phyloP scores from a whole-genome alignment of 257 asterid genomes.

The Nicotiana noctiflora region DNA sequence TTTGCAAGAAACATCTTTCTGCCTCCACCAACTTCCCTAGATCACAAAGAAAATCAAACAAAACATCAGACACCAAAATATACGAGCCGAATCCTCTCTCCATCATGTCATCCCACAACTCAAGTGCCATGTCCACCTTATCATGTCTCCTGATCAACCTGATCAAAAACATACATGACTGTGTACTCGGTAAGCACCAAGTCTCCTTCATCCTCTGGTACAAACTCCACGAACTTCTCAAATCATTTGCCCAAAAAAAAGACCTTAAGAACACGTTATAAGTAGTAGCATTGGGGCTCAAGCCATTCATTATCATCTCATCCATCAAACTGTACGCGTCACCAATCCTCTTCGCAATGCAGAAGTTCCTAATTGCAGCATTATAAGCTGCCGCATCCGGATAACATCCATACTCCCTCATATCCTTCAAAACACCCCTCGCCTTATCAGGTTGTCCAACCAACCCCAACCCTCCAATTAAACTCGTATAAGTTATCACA shows the following conservation, averaged over 20 bases:
- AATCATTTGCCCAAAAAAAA: conserved; percentile 58
- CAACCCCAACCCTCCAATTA: conserved; percentile 88
- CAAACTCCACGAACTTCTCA: conserved; percentile 61
- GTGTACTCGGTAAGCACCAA: conserved; percentile 69
- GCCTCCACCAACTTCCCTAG: conserved; percentile 70
- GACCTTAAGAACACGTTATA: conserved; percentile 76
- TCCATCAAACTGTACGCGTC: conserved; percentile 60
- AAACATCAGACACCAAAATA: conserved; percentile 62
- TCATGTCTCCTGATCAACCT: conserved; percentile 72
- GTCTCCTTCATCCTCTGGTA: conserved; percentile 64
- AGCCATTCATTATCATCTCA: conserved; percentile 63
- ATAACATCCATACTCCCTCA: conserved; percentile 79
- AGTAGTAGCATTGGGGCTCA: conserved; percentile 80
- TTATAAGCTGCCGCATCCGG: conserved; percentile 91
- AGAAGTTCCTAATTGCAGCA: conserved; percentile 76
- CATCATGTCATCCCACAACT: conserved; percentile 88
- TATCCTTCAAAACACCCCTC: conserved; percentile 70
- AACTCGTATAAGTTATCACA: conserved; percentile 73
- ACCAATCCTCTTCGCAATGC: conserved; percentile 74
- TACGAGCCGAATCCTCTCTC: conserved; percentile 78
- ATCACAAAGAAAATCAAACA: conserved; percentile 74
- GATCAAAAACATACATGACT: conserved; percentile 82
- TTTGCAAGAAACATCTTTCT: conserved; percentile 84
- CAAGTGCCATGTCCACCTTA: conserved; percentile 61
- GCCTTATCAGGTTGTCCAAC: conserved; percentile 93